Evolutionary conservation across 352 stramenopile genomes (phyloP).

Genomic region (Globisporangium uncinulatum): DNA sequence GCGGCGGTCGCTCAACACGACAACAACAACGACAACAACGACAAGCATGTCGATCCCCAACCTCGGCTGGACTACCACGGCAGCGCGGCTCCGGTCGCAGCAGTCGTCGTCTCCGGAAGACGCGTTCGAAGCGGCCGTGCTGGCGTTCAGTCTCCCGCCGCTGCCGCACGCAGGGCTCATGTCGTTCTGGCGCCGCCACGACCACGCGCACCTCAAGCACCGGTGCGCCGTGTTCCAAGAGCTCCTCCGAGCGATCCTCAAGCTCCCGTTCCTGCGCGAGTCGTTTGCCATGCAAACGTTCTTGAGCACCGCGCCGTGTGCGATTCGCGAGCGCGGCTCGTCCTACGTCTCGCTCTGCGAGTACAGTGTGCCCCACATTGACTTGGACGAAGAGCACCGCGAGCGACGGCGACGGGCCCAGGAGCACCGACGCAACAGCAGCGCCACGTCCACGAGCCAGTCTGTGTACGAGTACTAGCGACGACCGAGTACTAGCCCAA

Average conservation of each 20-base stretch:
- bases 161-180: slow-evolving; percentile 69
- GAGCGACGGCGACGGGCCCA: slow-evolving; percentile 70
- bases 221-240: slow-evolving; percentile 70
- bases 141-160: slow-evolving; percentile 58
- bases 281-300: slow-evolving; percentile 38
- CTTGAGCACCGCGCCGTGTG: slow-evolving; percentile 48
- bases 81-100: slow-evolving; percentile 4
- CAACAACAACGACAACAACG: background rate
- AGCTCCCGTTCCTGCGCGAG: slow-evolving; percentile 27
- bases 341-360: slow-evolving; percentile 79
- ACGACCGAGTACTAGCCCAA: slow-evolving; percentile 1
- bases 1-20: slow-evolving; percentile 2
- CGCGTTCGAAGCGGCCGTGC: slow-evolving; percentile 43
- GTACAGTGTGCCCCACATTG: slow-evolving; percentile 66
- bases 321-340: slow-evolving; percentile 58
- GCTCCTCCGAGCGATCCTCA: slow-evolving; percentile 44
- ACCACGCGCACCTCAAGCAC: slow-evolving; percentile 64
- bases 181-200: slow-evolving; percentile 78
- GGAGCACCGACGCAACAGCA: slow-evolving; percentile 74
- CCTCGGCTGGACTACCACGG: background rate
- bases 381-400: slow-evolving; percentile 58
- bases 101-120: slow-evolving; percentile 22
- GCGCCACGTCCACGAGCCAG: slow-evolving; percentile 31
- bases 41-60: background rate
- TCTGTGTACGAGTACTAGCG: slow-evolving; percentile 13